Conservation (phyloP, 2,329 filamentous ascomycete genomes). For the Penicillium italicum region DNA sequence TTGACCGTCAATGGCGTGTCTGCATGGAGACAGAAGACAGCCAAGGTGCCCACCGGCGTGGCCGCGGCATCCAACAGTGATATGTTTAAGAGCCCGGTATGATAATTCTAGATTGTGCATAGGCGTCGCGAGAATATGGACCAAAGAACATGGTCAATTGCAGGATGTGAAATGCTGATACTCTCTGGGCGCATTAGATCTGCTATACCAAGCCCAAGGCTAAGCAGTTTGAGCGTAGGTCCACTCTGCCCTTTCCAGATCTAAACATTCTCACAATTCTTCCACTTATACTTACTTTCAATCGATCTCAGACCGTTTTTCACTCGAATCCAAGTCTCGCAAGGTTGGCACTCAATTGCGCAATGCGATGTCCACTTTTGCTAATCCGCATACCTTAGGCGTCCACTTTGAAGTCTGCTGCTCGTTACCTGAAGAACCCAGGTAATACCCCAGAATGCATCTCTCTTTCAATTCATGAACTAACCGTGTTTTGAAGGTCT, state of each 20-base stretch:
- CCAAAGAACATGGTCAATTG: background rate
- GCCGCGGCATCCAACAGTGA: conserved; percentile 76
- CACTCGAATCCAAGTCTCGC: conserved; percentile 56
- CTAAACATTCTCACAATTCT: background rate
- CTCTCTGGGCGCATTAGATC: conserved; percentile 26
- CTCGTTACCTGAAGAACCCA: conserved; percentile 71
- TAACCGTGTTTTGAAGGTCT: conserved; percentile 48
- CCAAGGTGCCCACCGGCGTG: conserved; percentile 68
- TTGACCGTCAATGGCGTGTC: conserved; percentile 65
- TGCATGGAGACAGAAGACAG: conserved; percentile 63
- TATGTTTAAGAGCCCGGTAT: conserved; percentile 73
- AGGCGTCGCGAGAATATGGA: background rate
- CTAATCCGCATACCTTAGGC: conserved; percentile 42
- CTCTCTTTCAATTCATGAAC: background rate
- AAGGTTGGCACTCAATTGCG: conserved; percentile 29
- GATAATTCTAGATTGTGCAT: conserved; percentile 24
- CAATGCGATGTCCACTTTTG: background rate
- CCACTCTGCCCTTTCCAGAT: background rate
- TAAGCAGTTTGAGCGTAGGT: conserved; percentile 79
- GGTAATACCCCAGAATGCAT: conserved; percentile 37
- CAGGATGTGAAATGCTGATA: conserved; percentile 11
- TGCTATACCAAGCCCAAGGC: conserved; percentile 66
- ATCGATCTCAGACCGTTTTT: conserved; percentile 51
- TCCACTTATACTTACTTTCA: background rate
- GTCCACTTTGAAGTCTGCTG: conserved; percentile 78